phyloP scores from a whole-genome alignment of 2,329 filamentous ascomycete species.

The Chrysoporthe austroafricana region DNA sequence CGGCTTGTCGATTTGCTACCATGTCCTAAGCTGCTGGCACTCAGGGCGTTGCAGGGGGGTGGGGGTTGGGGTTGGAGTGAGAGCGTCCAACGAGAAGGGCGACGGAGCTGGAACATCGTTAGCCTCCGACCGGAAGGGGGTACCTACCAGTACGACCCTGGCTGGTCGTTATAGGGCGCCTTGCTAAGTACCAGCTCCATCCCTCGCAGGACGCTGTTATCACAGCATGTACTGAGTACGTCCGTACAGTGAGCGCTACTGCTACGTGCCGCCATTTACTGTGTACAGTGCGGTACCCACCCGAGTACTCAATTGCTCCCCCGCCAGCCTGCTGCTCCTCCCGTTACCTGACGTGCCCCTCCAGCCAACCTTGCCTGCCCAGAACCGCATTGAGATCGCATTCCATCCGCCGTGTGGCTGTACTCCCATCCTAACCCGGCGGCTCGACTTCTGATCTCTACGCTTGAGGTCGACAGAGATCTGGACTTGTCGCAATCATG shows the following conservation, averaged over 20 bases:
- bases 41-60: background rate
- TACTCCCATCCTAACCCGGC: background rate
- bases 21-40: background rate
- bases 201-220: too few species aligned
- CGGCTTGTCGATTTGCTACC: background rate
- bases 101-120: constrained; percentile 26
- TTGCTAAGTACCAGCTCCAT: too few species aligned
- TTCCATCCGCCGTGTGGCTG: background rate
- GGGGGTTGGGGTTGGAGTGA: background rate
- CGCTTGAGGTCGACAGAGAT: background rate
- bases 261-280: too few species aligned
- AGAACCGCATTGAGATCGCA: background rate
- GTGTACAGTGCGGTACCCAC: too few species aligned
- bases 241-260: too few species aligned
- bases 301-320: background rate
- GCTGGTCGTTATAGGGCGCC: background rate
- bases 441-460: background rate
- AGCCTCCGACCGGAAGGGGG: constrained; percentile 12
- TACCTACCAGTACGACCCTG: background rate
- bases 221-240: too few species aligned
- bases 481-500: constrained; percentile 49
- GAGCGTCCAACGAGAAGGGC: constrained; percentile 4
- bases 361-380: constrained; percentile 2
- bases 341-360: constrained; percentile 5
- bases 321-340: background rate